Percentiles rank a stretch among this genome's conserved stretches.
Conservation (phyloP, 2,329 filamentous ascomycete genomes). For the Mycogone perniciosa region DNA sequence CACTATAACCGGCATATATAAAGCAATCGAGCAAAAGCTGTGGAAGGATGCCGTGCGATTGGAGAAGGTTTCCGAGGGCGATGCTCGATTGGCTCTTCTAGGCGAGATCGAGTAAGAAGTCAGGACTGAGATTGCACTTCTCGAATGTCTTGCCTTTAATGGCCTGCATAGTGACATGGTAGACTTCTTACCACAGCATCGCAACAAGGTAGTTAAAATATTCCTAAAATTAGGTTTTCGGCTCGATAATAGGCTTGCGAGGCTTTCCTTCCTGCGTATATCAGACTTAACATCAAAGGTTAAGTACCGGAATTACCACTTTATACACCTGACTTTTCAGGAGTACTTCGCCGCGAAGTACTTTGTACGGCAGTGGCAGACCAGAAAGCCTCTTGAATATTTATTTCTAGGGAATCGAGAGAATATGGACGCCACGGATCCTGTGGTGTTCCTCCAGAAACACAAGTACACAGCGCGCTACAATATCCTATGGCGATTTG, state of each 20-base stretch:
- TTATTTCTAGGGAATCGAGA: conserved; percentile 6
- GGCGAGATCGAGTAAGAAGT: no score
- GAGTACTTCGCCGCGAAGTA: conserved; percentile 24
- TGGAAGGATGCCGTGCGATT: conserved; percentile 32
- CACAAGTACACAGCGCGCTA: not conserved
- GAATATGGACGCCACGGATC: not conserved
- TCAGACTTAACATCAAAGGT: conserved; percentile 20
- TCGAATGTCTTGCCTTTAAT: no score
- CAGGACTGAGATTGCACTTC: conserved; percentile 29
- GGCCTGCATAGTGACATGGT: conserved; percentile 27
- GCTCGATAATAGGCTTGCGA: no score
- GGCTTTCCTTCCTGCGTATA: no score
- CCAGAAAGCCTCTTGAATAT: conserved; percentile 13
- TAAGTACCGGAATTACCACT: conserved; percentile 28
- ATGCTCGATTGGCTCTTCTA: no score
- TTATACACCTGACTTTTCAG: conserved; percentile 39
- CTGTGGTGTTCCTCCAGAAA: not conserved
- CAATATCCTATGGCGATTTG: not conserved
- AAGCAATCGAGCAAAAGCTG: conserved; percentile 27
- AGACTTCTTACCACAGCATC: conserved; percentile 24
- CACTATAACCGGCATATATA: conserved; percentile 25
- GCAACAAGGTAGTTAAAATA: conserved; percentile 15
- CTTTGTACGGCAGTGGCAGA: not conserved
- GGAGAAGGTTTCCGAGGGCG: no score
- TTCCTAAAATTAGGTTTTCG: no score